A percentile compares a stretch with the other conserved stretches of the same genome.
These are phyloP conservation scores for Phytophthora constricta DNA, from an alignment of 352 stramenopile species.

Conservation along the genomic window DNA sequence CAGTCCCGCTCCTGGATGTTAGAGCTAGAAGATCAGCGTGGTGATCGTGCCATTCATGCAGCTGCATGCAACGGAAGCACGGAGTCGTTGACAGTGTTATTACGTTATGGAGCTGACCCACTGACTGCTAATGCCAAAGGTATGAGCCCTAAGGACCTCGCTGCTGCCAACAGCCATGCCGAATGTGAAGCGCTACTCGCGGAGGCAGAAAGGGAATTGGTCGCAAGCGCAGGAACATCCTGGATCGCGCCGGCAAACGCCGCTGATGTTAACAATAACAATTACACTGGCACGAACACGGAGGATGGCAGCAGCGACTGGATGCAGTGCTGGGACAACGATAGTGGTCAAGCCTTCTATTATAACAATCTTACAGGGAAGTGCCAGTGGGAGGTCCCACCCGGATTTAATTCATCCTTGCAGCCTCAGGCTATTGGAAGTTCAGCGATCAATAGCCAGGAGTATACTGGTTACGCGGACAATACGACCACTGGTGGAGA, in stretches of 20 bases:
- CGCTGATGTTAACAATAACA: slow-evolving; percentile 22
- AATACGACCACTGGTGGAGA: not conserved
- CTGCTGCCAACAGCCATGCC: slow-evolving; percentile 50
- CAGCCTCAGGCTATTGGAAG: no score
- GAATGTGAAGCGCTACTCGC: slow-evolving; percentile 52
- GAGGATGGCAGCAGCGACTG: slow-evolving; percentile 37
- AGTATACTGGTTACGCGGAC: slow-evolving; percentile 26
- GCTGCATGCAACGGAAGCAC: slow-evolving; percentile 68
- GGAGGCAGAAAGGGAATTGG: slow-evolving; percentile 48
- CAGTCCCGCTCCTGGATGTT: slow-evolving; percentile 72
- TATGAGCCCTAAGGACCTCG: slow-evolving; percentile 61
- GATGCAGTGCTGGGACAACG: slow-evolving; percentile 72
- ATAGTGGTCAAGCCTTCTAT: slow-evolving; percentile 64
- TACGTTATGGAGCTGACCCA: slow-evolving; percentile 61
- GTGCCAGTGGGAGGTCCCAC: slow-evolving; percentile 66
- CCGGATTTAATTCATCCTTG: slow-evolving; percentile 41
- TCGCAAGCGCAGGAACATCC: slow-evolving; percentile 39
- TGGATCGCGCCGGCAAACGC: slow-evolving; percentile 68
- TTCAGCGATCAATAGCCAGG: no score
- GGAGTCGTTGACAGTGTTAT: slow-evolving; percentile 46
- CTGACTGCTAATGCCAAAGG: slow-evolving; percentile 51
- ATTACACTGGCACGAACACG: not conserved
- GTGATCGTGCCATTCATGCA: slow-evolving; percentile 66
- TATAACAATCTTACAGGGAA: slow-evolving; percentile 80
- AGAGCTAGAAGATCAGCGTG: slow-evolving; percentile 67